Evolutionary conservation across 345 rosid species (phyloP), one percentile per base, ranked within the genome.

Genomic region (Gynandropsis gynandra): DNA sequence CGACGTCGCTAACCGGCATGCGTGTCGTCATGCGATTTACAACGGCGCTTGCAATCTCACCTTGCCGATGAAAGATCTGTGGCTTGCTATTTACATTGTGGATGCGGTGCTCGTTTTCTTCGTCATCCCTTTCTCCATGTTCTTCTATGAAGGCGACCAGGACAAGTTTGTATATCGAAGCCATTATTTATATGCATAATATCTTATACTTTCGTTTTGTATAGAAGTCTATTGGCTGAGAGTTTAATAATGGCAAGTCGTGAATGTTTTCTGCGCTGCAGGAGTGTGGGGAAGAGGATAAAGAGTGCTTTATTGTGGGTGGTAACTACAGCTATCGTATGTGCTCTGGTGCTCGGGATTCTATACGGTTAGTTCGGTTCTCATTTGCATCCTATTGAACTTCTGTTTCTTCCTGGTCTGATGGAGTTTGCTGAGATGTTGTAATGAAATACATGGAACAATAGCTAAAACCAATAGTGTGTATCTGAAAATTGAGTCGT

Each of bases 1-100:
- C 1, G 99, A 93, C 58, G 99, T 93, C 42, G 99, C 99, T 1
- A 93, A 93, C 65, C 88, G 99, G 72, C 97, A 93, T 62, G 99
- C 99, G 3, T 93, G 99, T 54, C 78, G 80, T 32, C 85, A 78
- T 69, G 81, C 99, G 42, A 75, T 93, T 9, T 93, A 93, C 69
- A 93, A 80, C 48, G 96, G 98, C 62, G 92, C 98, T 4, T 90
- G 98, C 51, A 80, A 73, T 47, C 90, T 90, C 39, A 90, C 98
- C 17, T 67, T 87, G 66, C 96, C 98, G 21, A 90, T 90, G 98
- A 90, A 90, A 72, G 89, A 80, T 60, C 92, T 90, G n/a, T 90
- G 95, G 98, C 82, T 90, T 16, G 87, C 87, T 16, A 67, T 90
- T 12, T 90, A 90, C 56, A 87, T 90, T 17, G 41, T 81, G 4